Base-by-base conservation (phyloP, 108 stramenopile species). In the Conticribra guillardii region DNA sequence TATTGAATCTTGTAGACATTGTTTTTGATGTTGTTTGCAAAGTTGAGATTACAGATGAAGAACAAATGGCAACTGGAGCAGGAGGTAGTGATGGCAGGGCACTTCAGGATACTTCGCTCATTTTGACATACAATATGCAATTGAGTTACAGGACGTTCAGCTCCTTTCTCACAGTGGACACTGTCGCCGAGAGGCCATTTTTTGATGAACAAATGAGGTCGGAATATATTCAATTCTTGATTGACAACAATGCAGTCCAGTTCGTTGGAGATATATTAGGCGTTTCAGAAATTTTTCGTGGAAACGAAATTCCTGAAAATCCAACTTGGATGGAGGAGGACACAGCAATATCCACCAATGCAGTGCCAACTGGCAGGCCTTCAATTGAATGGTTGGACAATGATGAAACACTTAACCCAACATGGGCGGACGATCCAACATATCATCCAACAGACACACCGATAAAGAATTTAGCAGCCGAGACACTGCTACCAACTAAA, bases 111-210 rank as follows among this genome's bases (percentile, higher is more conserved):
- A 55, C 44, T 54, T 48, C 37, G 22, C 29, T 73, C 4, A 41
- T 64, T 8, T 28, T 73, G 15, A 73, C 72, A 24, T 73, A 64
- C 31, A 73, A 62, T 28, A 64, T 58, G 63, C 64, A 44, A n/a
- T 15, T 73, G 15, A 73, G 72, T 15, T 73, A 73, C 34, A 54
- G 41, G 18, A 56, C 54, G 32, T 64, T 73, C 11, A 73, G 72
- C 30, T 17, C 54, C 8, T 24, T 16, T 48, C 23, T 73, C 11
- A 54, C 50, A 23, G 46, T 55, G n/a, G 54, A 64, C 18, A 73
- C 63, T 8, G 61, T 73, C 32, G 61, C 72, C 27, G 63, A 73
- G 16, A 63, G 62, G 22, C 72, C 72, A 24, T 73, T 73, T 23
- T 28, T 64, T 9, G 63, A 73, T 7, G 63, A 73, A 29, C 28